Evolutionary conservation across 2,329 filamentous ascomycete species (phyloP).

Genomic region (Fusarium miscanthi): DNA sequence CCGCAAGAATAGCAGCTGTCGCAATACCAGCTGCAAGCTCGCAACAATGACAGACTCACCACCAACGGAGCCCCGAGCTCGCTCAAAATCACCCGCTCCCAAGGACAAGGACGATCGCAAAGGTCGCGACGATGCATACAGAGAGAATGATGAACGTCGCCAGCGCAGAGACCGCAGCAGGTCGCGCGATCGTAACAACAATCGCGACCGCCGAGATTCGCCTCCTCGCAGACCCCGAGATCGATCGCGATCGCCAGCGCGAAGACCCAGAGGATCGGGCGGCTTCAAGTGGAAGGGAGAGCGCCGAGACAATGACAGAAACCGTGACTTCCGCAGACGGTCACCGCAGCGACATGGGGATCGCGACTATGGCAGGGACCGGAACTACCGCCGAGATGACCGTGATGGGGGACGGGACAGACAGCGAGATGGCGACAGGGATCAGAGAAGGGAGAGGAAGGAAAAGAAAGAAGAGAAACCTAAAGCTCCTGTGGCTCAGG

Average conservation of each 20-base stretch:
- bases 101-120: slow-evolving; percentile 16
- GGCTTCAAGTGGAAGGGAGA: slow-evolving; percentile 46
- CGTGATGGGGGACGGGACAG: slow-evolving; percentile 36
- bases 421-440: slow-evolving; percentile 19
- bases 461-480: slow-evolving; percentile 53
- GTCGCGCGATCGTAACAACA: slow-evolving; percentile 27
- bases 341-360: slow-evolving; percentile 39
- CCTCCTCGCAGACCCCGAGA: slow-evolving; percentile 36
- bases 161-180: slow-evolving; percentile 28
- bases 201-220: slow-evolving; percentile 31
- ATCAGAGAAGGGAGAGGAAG: slow-evolving; percentile 50
- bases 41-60: slow-evolving; percentile 34
- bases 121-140: slow-evolving; percentile 3
- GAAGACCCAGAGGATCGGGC: slow-evolving; percentile 39
- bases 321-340: slow-evolving; percentile 40
- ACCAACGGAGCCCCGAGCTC: slow-evolving; percentile 25
- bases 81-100: slow-evolving; percentile 29
- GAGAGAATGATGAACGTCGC: slow-evolving; percentile 17
- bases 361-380: slow-evolving; percentile 33
- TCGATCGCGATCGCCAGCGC: slow-evolving; percentile 39
- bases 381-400: slow-evolving; percentile 38
- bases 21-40: neutral
- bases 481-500: slow-evolving; percentile 45
- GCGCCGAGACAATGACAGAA: slow-evolving; percentile 38
- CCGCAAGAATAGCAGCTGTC: neutral